A percentile compares a stretch with the other conserved stretches of the same genome.
Evolutionary conservation across 805 yeast species (phyloP).

Genomic region (Hanseniaspora meyeri): DNA sequence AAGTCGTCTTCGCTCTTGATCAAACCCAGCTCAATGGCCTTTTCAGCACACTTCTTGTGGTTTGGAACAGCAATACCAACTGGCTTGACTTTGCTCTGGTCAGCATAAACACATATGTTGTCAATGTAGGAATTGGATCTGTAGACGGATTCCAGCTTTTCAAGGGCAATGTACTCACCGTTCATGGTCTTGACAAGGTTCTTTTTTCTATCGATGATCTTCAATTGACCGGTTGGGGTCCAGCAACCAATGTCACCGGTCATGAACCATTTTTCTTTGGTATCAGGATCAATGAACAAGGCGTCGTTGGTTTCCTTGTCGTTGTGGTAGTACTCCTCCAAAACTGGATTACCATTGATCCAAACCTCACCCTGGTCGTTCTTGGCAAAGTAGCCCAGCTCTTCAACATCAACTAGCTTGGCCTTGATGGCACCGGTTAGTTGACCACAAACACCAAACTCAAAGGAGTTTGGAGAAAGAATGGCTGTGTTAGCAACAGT

Average conservation of each 20-base stretch:
- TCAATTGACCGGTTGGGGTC: conserved; percentile 66
- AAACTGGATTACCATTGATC: conserved; percentile 62
- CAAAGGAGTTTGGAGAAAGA: conserved; percentile 51
- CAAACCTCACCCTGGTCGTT: conserved; percentile 88
- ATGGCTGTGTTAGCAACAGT: conserved; percentile 82
- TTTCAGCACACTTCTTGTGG: conserved; percentile 47
- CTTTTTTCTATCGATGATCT: conserved; percentile 85
- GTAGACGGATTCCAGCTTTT: conserved; percentile 82
- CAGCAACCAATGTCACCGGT: conserved; percentile 97
- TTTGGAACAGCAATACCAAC: conserved; percentile 81
- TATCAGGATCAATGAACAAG: conserved; percentile 29
- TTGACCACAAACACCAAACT: conserved; percentile 69
- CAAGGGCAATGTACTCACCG: conserved; percentile 96
- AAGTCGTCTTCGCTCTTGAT: conserved; percentile 38
- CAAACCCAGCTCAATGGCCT: conserved; percentile 47
- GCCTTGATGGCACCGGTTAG: conserved; percentile 72
- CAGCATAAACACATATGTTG: conserved; percentile 90
- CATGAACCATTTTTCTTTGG: conserved; percentile 51
- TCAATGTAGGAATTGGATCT: conserved; percentile 65
- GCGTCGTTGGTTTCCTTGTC: conserved; percentile 67
- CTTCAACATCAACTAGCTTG: conserved; percentile 81
- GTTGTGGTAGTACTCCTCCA: conserved; percentile 70
- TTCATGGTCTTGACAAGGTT: conserved; percentile 89
- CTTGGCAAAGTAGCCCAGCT: conserved; percentile 81
- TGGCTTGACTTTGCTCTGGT: conserved; percentile 76